These are phyloP conservation scores for Sisymbrium altissimum DNA, from an alignment of 345 rosid genomes.

Conservation along the genomic window DNA sequence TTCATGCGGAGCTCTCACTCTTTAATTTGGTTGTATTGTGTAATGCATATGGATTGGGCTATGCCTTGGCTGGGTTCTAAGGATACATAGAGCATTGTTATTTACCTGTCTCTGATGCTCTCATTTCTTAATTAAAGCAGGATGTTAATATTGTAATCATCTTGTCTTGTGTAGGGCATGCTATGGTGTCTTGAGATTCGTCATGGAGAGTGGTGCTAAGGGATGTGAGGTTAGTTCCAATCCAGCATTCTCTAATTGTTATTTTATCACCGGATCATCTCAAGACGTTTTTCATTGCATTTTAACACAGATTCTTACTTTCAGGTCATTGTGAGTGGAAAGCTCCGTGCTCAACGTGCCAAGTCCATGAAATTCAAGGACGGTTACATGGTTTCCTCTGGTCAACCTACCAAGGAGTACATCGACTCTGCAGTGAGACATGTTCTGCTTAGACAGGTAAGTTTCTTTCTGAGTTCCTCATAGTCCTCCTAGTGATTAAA, in stretches of 20 bases:
- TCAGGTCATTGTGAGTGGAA: conserved; percentile 69
- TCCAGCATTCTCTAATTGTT: background rate
- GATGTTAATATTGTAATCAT: background rate
- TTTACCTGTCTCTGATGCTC: background rate
- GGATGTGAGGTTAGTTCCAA: conserved; percentile 55
- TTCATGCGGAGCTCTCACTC: no score
- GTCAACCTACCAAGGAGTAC: conserved; percentile 79
- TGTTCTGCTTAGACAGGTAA: conserved; percentile 68
- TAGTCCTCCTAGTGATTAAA: background rate
- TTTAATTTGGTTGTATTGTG: background rate
- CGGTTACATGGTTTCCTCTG: conserved; percentile 92
- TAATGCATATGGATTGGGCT: background rate
- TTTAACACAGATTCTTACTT: background rate
- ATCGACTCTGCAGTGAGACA: conserved; percentile 81
- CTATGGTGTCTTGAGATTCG: conserved; percentile 70
- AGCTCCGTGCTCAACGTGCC: conserved; percentile 75
- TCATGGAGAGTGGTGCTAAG: conserved; percentile 82
- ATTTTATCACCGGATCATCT: background rate
- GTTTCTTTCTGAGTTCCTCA: background rate
- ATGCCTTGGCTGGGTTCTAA: background rate
- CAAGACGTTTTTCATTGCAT: background rate
- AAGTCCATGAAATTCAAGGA: conserved; percentile 90
- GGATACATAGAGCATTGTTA: background rate
- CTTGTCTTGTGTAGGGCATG: conserved; percentile 48
- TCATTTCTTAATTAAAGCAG: no score